Percentiles rank a stretch among this genome's conserved stretches.
Conservation (phyloP, 1,284 basidiomycete species). For the Sanghuangporus weigelae region DNA sequence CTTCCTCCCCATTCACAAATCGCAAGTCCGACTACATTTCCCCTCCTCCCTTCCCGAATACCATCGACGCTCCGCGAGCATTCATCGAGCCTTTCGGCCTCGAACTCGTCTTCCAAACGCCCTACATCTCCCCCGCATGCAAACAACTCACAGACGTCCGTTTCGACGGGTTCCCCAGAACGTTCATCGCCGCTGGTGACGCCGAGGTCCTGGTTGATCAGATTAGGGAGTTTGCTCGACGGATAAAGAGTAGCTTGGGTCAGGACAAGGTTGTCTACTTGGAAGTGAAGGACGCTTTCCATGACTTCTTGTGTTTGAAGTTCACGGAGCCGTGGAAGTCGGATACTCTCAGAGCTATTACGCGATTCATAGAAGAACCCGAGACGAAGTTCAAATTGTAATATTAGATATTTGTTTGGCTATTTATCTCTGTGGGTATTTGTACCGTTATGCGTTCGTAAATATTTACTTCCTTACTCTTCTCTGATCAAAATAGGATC, state of each 20-base stretch:
- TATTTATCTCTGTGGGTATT: neutral
- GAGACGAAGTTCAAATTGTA: neutral
- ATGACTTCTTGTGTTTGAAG: slow-evolving; percentile 19
- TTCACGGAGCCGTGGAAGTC: slow-evolving; percentile 7
- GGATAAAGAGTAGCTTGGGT: slow-evolving; percentile 30
- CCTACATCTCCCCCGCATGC: slow-evolving; percentile 54
- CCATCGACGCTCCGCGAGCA: slow-evolving; percentile 16
- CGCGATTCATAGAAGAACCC: neutral
- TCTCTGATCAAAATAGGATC: too few relatives aligned
- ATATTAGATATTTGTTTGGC: neutral
- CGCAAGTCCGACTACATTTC: slow-evolving; percentile 37
- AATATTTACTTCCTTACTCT: too few relatives aligned
- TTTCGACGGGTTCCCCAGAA: slow-evolving; percentile 50
- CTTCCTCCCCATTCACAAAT: slow-evolving; percentile 29
- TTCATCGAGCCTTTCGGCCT: slow-evolving; percentile 39
- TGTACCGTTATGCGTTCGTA: neutral
- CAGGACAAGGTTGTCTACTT: slow-evolving; percentile 15
- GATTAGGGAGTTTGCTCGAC: slow-evolving; percentile 38
- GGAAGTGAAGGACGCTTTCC: slow-evolving; percentile 23
- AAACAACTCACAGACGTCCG: slow-evolving; percentile 30
- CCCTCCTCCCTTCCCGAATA: slow-evolving; percentile 3
- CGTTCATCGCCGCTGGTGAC: slow-evolving; percentile 49
- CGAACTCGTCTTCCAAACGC: slow-evolving; percentile 36
- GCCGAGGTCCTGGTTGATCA: slow-evolving; percentile 49
- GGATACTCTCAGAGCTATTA: neutral